Base-by-base conservation (phyloP, 768 basidiomycete genomes). In the Ramaria sp. region DNA sequence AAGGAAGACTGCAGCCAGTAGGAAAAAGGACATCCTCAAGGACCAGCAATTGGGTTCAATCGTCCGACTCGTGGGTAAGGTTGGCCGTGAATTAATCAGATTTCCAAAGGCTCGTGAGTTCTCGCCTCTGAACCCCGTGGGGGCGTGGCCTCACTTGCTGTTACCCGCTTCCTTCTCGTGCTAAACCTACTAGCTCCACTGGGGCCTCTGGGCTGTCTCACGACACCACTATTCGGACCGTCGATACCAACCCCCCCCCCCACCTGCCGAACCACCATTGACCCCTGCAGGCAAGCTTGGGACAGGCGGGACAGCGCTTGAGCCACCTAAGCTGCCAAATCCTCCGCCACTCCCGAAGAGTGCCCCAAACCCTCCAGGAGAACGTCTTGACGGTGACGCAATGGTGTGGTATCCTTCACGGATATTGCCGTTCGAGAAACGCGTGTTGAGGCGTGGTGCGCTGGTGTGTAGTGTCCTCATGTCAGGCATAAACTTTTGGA, bases 401-500 rank as follows among this genome's bases (percentile, higher is more conserved):
- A 91, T 89, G 37, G 90, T 91, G 17, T 88, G 88, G 70, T 88
- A 92, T 30, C 88, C 88, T 59, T 80, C 79, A 52, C 90, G 83
- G 57, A 92, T 91, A 67, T 92, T 92, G 56, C 89, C 88, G 67
- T 91, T 92, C 48, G 89, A 92, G 17, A 88, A 78, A 59, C 89
- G 86, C 15, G 86, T 84, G 57, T 73, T 81, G 48, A 92, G 78
- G 52, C 89, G 85, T 34, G 88, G 89, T 1, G 85, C 84, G 64
- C 84, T 82, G 17, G 83, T 76, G 59, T 90, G 89, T 61, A 91
- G 71, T 15, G 86, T 86, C 73, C 89, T 90, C 82, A 97, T 84
- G 70, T 97, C 92, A 2, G 96, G 96, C 96, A 98, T 98, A 22
- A 91, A 95, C 73, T 96, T 96, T 98, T 98, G 70, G 86, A 83